Evolutionary conservation across 306 rosid species (phyloP).

Genomic region (Gillenia trifoliata): DNA sequence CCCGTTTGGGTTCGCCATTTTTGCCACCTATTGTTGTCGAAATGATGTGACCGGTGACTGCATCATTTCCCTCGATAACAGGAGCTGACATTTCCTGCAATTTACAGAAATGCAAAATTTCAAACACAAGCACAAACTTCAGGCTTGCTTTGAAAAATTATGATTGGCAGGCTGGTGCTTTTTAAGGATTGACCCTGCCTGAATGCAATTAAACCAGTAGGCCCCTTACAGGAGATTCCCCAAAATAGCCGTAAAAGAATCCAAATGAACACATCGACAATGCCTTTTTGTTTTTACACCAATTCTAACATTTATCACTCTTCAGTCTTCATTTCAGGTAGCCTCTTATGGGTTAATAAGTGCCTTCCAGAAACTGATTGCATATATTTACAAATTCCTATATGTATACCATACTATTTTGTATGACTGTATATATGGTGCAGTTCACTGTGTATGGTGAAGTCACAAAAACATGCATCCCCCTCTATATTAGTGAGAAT

Average conservation of each 20-base stretch:
- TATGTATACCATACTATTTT: not conserved
- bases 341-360: not conserved
- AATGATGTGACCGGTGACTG: slow-evolving; percentile 84
- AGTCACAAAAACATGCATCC: not conserved
- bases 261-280: not conserved
- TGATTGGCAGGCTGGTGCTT: slow-evolving; percentile 10
- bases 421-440: not conserved
- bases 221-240: not conserved
- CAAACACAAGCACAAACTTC: not conserved
- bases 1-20: slow-evolving; percentile 94
- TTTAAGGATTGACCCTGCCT: slow-evolving; percentile 2
- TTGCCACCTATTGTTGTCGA: slow-evolving; percentile 96
- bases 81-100: slow-evolving; percentile 83
- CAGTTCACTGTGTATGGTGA: not conserved
- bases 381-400: too few species aligned
- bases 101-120: slow-evolving; percentile 16
- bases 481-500: not conserved
- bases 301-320: not conserved
- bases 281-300: not conserved
- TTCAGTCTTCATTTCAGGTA: not conserved
- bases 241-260: not conserved
- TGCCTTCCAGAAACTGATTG: not conserved
- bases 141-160: not conserved
- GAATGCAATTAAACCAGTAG: not conserved
- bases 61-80: slow-evolving; percentile 65